Base-by-base conservation (phyloP, 2,329 filamentous ascomycete species). In the Fonsecaea monophora region DNA sequence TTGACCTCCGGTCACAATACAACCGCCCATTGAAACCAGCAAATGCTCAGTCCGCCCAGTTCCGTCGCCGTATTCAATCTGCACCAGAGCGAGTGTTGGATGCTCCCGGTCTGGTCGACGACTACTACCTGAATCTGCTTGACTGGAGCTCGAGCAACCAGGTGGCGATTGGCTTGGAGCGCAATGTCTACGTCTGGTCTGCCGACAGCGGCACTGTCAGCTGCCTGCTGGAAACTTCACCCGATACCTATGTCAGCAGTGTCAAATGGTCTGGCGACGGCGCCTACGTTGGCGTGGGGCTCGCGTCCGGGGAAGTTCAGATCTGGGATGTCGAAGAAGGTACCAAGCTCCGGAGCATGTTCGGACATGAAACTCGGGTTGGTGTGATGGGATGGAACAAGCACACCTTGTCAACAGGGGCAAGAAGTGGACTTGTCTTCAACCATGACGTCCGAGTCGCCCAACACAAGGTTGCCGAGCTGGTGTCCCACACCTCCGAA, bases 361-460 rank as follows among this genome's bases (percentile, higher is more conserved):
- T 93, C 78, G 95, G 95, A 68, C 95, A 99, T 77, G 94, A 98
- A 76, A 94, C 92, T 45, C 94, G 95, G 63, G 94, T 99, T 70
- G 92, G 94, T 77, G 94, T 97, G 71, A 97, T 98, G 94, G 92
- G 94, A 76, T 99, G 95, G 95, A 97, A 92, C 86, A 98, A 98
- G 87, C 95, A 98, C 82, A 88, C 96, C 65, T 87, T 99, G 60
- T 98, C 95, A 45, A 97, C 94, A 25, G 95, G 95, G 72, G 92
- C 95, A 65, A 92, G 95, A 77, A 96, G 92, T 72, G 95, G 95
- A 30, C 90, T 97, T 54, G 93, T 99, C 74, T 74, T 74, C 70
- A 99, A 99, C 86, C 95, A 99, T 81, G 95, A 99, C 77, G 95
- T 99, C 71, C 94, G 95, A 77, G 90, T 99, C 73, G 94, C 94